phyloP scores from a whole-genome alignment of 2,329 filamentous ascomycete genomes.

The Dryadomyces sulphureus region DNA sequence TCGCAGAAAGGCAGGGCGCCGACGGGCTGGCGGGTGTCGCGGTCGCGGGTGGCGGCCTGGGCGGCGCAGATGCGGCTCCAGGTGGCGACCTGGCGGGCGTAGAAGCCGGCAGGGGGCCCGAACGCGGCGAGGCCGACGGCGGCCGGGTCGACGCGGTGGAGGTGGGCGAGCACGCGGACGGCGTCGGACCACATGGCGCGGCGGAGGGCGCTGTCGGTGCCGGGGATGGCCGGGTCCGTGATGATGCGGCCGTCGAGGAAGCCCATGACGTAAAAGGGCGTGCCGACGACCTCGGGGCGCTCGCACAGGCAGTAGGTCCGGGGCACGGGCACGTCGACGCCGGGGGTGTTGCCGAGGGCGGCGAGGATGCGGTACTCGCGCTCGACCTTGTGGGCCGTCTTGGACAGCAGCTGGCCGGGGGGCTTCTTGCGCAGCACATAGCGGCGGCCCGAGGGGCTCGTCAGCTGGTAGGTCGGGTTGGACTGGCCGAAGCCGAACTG shows the following conservation, averaged over 20 bases:
- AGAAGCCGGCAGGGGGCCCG: constrained; percentile 65
- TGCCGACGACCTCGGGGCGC: constrained; percentile 66
- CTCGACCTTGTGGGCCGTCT: constrained; percentile 92
- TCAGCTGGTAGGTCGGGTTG: constrained; percentile 92
- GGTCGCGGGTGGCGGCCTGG: constrained; percentile 62
- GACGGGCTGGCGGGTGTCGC: constrained; percentile 61
- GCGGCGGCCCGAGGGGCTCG: constrained; percentile 49
- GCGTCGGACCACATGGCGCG: constrained; percentile 76
- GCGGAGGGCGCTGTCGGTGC: constrained; percentile 29
- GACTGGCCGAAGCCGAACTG: constrained; percentile 96
- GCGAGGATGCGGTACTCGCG: constrained; percentile 86
- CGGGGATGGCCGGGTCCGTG: constrained; percentile 72
- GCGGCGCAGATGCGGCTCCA: constrained; percentile 64
- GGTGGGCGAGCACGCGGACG: constrained; percentile 65
- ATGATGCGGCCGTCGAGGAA: constrained; percentile 91
- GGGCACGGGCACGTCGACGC: constrained; percentile 59
- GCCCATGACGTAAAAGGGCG: constrained; percentile 94
- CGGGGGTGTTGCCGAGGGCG: constrained; percentile 43
- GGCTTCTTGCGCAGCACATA: constrained; percentile 97
- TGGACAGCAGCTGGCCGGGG: constrained; percentile 81
- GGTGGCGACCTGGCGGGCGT: constrained; percentile 71
- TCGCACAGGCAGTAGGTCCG: constrained; percentile 74
- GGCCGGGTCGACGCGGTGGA: constrained; percentile 60
- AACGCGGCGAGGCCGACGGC: constrained; percentile 56
- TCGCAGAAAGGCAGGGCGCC: constrained; percentile 74